Evolutionary conservation across 495 filamentous ascomycete genomes (phyloP).

Genomic region (Xylaria sp.): DNA sequence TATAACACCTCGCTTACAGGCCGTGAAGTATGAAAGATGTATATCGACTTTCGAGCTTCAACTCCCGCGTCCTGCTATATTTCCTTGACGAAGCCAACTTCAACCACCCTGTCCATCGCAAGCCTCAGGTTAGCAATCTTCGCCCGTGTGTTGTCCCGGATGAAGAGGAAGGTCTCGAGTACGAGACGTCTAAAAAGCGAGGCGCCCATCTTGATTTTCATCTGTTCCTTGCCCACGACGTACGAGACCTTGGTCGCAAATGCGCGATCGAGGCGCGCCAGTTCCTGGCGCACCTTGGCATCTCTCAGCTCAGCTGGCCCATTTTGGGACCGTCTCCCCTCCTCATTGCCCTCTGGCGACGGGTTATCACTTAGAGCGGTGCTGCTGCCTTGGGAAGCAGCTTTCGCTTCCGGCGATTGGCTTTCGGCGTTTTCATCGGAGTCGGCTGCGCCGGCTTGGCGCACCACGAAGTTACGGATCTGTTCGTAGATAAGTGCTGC

Average conservation of each 20-base stretch:
- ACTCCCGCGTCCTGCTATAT: constrained; percentile 40
- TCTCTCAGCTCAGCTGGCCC: constrained; percentile 42
- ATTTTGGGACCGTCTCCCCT: constrained; percentile 18
- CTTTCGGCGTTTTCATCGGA: constrained; percentile 29
- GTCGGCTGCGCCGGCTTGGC: constrained; percentile 36
- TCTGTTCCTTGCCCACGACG: constrained; percentile 75
- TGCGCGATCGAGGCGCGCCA: constrained; percentile 62
- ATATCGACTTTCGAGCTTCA: too few species aligned
- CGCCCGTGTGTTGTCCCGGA: constrained; percentile 70
- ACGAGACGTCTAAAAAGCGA: constrained; percentile 54
- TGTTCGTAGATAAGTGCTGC: constrained; percentile 66
- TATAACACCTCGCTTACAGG: background rate
- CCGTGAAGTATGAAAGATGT: background rate
- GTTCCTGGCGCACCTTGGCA: constrained; percentile 48
- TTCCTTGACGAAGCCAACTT: constrained; percentile 76
- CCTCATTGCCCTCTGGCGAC: constrained; percentile 3
- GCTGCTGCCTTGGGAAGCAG: constrained; percentile 8
- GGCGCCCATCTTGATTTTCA: constrained; percentile 58
- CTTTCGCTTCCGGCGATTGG: constrained; percentile 19
- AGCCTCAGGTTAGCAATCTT: constrained; percentile 69
- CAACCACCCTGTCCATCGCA: constrained; percentile 66
- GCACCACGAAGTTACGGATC: constrained; percentile 59
- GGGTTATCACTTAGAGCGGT: constrained; percentile 7
- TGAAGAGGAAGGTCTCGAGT: constrained; percentile 67
- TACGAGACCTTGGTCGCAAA: constrained; percentile 70